Percentiles rank a stretch among this genome's conserved stretches.
Conservation (phyloP, 2,329 filamentous ascomycete genomes). For the Aspergillus sp. region DNA sequence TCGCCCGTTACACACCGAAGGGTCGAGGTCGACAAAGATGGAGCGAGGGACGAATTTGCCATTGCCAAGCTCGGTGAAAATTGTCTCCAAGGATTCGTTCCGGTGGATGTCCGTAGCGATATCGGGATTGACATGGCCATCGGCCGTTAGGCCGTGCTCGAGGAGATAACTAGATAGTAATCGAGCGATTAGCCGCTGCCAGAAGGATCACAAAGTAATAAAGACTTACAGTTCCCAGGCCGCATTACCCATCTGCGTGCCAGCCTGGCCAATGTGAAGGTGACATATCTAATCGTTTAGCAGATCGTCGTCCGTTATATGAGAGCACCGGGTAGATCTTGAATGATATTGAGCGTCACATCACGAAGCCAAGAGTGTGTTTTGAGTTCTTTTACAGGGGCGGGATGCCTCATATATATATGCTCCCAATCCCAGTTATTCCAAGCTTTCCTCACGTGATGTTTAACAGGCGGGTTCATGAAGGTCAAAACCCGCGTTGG, state of each 20-base stretch:
- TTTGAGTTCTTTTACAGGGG: neutral
- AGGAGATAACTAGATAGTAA: slow-evolving; percentile 61
- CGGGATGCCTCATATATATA: no score
- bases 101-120: slow-evolving; percentile 56
- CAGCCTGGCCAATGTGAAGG: slow-evolving; percentile 70
- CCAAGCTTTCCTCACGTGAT: no score
- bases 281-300: slow-evolving; percentile 60
- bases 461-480: no score
- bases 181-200: slow-evolving; percentile 1
- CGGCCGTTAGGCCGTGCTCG: slow-evolving; percentile 66
- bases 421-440: no score
- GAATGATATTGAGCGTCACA: slow-evolving; percentile 3
- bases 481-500: no score
- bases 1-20: slow-evolving; percentile 53
- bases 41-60: slow-evolving; percentile 71
- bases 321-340: neutral
- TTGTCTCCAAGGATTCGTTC: slow-evolving; percentile 65
- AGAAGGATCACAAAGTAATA: slow-evolving; percentile 33
- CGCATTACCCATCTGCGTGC: slow-evolving; percentile 69
- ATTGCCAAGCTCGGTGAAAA: slow-evolving; percentile 66
- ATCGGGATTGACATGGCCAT: slow-evolving; percentile 64
- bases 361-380: neutral
- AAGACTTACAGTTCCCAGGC: slow-evolving; percentile 69
- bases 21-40: slow-evolving; percentile 70
- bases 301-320: neutral